Base-by-base conservation (phyloP, 2,329 filamentous ascomycete genomes). In the Teratosphaeria pseudoeucalypti region DNA sequence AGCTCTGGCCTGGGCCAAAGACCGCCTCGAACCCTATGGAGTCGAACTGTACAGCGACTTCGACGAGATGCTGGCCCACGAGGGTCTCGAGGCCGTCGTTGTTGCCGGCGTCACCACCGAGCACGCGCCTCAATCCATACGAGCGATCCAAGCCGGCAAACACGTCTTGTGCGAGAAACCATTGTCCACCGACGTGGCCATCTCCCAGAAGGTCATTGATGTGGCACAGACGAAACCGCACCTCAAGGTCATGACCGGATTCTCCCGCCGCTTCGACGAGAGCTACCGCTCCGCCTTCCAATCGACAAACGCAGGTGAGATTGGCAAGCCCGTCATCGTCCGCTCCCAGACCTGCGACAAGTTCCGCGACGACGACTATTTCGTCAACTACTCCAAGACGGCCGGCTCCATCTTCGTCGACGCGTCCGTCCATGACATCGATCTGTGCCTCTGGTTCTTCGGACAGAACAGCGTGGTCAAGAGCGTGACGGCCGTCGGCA, bases 321-420 rank as follows among this genome's bases (percentile, higher is more conserved):
- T 88, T 63, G 85, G 85, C 6, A 76, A 78, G 0, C 81, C 84
- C 1, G 78, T 80, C 9, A 77, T 88, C 52, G 77, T 88, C 65
- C 82, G 84, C 64, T 82, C 79, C 54, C 85, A 88, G 71, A 88
- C 85, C 0, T 86, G 84, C 72, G 85, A 88, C 73, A 85, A 83
- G 69, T 78, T 82, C 59, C 83, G 87, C 61, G 82, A 84, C 0
- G 78, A 78, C 0, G 85, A 85, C 54, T 88, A 87, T 77, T 88
- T 87, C 70, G 84, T 88, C 58, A 77, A 79, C 26, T 88, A 88
- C 72, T 83, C 85, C 12, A 76, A 84, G 65, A 85, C 82, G 73
- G 81, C 77, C 1, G 85, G 86, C 37, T 85, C 85, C 26, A 86
- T 88, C 69, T 88, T 88, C 65, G 85, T 88, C 60, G 86, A 88